phyloP scores from a whole-genome alignment of 164 flowering plant species.

The Hamamelis virginiana region DNA sequence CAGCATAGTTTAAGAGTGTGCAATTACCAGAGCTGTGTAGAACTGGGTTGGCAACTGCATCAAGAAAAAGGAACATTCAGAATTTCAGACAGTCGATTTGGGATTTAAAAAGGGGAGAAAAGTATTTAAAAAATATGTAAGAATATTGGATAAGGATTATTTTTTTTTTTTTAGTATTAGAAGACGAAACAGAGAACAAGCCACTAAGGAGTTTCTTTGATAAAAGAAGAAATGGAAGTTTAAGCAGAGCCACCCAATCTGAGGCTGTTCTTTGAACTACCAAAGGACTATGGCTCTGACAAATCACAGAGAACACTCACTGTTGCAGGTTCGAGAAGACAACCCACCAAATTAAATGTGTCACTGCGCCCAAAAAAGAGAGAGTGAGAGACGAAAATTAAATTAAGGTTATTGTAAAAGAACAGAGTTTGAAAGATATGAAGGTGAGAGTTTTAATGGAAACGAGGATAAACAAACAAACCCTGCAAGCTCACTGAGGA shows the following conservation, averaged over 20 bases:
- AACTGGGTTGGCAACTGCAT: constrained; percentile 93
- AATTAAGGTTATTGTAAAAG: no score
- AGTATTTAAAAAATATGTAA: no score
- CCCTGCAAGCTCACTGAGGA: constrained; percentile 89
- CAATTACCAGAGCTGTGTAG: constrained; percentile 84
- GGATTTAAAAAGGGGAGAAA: no score
- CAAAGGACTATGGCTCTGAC: no score
- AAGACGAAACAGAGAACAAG: no score
- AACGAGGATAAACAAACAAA: constrained; percentile 19
- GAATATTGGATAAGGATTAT: no score
- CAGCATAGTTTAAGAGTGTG: no score
- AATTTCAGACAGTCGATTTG: no score
- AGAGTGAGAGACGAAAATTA: no score
- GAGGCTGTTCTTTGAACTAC: background rate
- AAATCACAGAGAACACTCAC: constrained; percentile 39
- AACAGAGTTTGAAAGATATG: background rate
- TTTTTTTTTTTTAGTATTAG: no score
- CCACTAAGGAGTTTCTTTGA: no score
- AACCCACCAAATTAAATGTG: constrained; percentile 73
- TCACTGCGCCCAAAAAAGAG: constrained; percentile 59
- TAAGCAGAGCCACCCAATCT: background rate
- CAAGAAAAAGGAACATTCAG: background rate
- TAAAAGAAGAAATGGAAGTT: background rate
- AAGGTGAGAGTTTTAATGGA: background rate
- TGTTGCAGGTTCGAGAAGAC: constrained; percentile 90